A percentile compares a stretch with the other conserved stretches of the same genome.
These are phyloP conservation scores for Obba rivulosa DNA, from an alignment of 768 basidiomycete genomes.

Conservation along the genomic window DNA sequence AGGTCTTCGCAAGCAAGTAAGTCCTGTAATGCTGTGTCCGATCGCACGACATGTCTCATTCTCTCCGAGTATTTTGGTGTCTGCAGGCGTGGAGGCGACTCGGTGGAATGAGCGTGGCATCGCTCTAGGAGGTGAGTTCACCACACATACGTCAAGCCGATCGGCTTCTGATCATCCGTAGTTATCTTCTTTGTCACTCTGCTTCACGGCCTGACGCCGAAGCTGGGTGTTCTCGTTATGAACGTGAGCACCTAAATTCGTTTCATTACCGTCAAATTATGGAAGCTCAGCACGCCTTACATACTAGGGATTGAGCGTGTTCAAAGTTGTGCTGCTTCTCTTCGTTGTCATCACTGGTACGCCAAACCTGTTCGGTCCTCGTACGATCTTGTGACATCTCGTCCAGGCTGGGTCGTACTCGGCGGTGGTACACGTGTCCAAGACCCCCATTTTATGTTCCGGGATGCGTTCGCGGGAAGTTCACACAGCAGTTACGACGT, in stretches of 20 bases:
- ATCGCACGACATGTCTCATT: not conserved
- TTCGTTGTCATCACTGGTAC: constrained; percentile 32
- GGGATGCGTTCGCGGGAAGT: constrained; percentile 50
- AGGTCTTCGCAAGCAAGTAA: constrained; percentile 28
- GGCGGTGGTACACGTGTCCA: constrained; percentile 49
- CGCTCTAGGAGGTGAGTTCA: constrained; percentile 43
- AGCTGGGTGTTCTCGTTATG: constrained; percentile 44
- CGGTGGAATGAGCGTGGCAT: constrained; percentile 54
- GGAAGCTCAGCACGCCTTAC: constrained; percentile 20
- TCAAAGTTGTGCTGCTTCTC: constrained; percentile 10
- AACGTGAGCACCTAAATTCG: constrained; percentile 32
- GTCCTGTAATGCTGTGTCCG: not conserved
- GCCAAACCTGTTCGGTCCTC: not conserved
- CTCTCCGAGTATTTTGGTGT: constrained; percentile 36
- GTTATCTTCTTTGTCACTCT: constrained; percentile 47
- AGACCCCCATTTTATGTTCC: constrained; percentile 56
- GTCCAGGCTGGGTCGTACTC: constrained; percentile 52
- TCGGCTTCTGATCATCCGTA: constrained; percentile 13
- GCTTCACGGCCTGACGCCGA: constrained; percentile 48
- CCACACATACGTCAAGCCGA: not conserved
- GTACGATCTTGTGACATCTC: too few species aligned
- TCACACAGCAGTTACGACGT: constrained; percentile 47
- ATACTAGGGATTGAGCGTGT: constrained; percentile 38
- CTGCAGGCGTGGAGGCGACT: constrained; percentile 24
- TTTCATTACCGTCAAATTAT: too few species aligned